Percentiles rank a stretch among this genome's conserved stretches.
Conservation (phyloP, 805 yeast genomes). For the Kurtzmaniella cleridarum region DNA sequence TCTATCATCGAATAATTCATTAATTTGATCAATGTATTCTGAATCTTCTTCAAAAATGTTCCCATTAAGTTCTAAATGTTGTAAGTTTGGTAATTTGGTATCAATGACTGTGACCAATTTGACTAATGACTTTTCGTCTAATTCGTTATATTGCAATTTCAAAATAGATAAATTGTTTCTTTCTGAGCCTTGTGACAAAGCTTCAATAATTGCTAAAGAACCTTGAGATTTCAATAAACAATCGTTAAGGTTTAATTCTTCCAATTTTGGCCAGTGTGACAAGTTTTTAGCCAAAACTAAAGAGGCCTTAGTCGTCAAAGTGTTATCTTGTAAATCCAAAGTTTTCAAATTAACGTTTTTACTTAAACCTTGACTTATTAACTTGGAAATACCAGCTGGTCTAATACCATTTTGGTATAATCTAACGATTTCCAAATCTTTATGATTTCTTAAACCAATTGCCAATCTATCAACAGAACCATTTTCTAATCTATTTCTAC, state of each 20-base stretch:
- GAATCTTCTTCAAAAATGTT: conserved; percentile 89
- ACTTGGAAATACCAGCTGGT: conserved; percentile 79
- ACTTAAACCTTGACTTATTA: conserved; percentile 68
- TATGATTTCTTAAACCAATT: conserved; percentile 77
- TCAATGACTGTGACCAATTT: conserved; percentile 50
- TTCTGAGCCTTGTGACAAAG: conserved; percentile 31
- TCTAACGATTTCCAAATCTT: conserved; percentile 64
- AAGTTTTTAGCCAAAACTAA: conserved; percentile 41
- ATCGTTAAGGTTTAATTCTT: conserved; percentile 83
- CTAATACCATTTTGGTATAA: conserved; percentile 96
- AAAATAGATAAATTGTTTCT: conserved; percentile 48
- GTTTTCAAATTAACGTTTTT: conserved; percentile 55
- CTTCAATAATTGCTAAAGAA: conserved; percentile 48
- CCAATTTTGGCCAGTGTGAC: conserved; percentile 57
- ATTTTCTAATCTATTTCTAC: conserved; percentile 93
- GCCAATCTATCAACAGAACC: conserved; percentile 87
- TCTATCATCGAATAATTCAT: conserved; percentile 58
- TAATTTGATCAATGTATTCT: conserved; percentile 56
- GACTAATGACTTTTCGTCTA: conserved; percentile 60
- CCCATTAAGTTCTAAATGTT: conserved; percentile 81
- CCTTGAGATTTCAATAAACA: conserved; percentile 82
- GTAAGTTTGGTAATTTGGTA: conserved; percentile 54
- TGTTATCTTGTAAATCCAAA: conserved; percentile 91
- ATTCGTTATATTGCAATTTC: conserved; percentile 85
- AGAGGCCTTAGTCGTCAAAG: conserved; percentile 75